Evolutionary conservation across 2,329 filamentous ascomycete species (phyloP), one percentile per base, ranked within the genome.

Genomic region (Alternaria panax): DNA sequence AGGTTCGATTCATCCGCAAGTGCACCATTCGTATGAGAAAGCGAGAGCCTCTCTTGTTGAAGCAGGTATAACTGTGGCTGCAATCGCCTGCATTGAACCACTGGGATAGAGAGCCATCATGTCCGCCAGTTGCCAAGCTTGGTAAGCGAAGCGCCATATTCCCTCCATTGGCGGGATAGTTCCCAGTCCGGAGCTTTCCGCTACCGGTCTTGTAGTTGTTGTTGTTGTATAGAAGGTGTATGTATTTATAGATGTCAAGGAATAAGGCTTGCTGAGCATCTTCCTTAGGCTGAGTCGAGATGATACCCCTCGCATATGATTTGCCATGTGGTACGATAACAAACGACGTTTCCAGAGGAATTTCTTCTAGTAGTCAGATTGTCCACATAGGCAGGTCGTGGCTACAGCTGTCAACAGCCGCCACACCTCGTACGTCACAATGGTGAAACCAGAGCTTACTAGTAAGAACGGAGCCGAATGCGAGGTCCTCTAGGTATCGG

Each of bases 121-220:
- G 16, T 30, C 45, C 28, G 40, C 40, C 43, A 46, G 34, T 52
- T 59, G 45, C 59, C 59, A 59, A 59, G 51, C 25, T 22, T 28
- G 38, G 14, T 30, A 47, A 45, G 30, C 30, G 43, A 41, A 22
- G 22, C 51, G 40, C 52, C 48, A 42, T 32, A n/a, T 41, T 43
- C 18, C 32, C 30, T 40, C 38, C 30, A 48, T 28, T 41, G 45
- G 45, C 30, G 30, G 30, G 20, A 24, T 25, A 8, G 45, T 25
- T 36, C 5, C 36, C 45, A n/a, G 20, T 36, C n/a, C 30, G 45
- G 45, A 47, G 14, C 30, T 36, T 18, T 36, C 14, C 45, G 32
- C 45, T 36, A 36, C 30, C n/a, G n/a, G n/a, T n/a, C n/a, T n/a
- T n/a, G 16, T 30, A 47, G 34, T 22, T 16, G 20, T 25, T 41